These are phyloP conservation scores for Chalciporus chontae DNA, from an alignment of 768 basidiomycete species.

Conservation along the genomic window DNA sequence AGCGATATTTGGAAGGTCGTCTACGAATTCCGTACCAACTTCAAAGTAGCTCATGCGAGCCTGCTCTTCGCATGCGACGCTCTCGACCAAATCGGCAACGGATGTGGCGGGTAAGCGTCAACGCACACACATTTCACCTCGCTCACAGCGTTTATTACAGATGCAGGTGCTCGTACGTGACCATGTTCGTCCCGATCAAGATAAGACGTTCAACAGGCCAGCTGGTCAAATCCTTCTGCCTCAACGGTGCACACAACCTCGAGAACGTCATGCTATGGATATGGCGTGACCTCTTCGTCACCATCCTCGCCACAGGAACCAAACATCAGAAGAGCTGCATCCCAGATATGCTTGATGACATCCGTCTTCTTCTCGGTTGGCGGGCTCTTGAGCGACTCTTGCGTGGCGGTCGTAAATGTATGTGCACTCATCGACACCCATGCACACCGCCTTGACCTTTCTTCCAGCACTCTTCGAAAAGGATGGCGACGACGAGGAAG, in stretches of 20 bases:
- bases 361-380: conserved; percentile 51
- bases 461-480: conserved; percentile 3
- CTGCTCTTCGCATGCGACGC: conserved; percentile 50
- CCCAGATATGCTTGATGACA: conserved; percentile 56
- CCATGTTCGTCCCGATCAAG: conserved; percentile 42
- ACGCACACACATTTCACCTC: conserved; percentile 6
- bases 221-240: conserved; percentile 44
- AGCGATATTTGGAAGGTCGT: conserved; percentile 61
- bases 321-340: conserved; percentile 31
- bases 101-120: conserved; percentile 35
- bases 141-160: conserved; percentile 30
- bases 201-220: conserved; percentile 44
- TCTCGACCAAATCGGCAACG: conserved; percentile 40
- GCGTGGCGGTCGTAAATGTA: conserved; percentile 48
- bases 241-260: conserved; percentile 47
- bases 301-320: conserved; percentile 42
- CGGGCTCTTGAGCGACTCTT: conserved; percentile 48
- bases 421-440: conserved; percentile 11
- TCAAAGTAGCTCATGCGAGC: conserved; percentile 49
- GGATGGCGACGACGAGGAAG: conserved; percentile 27
- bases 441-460: conserved; percentile 2
- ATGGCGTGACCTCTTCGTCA: conserved; percentile 66
- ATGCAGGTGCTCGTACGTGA: conserved; percentile 52
- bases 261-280: conserved; percentile 54
- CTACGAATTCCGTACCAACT: conserved; percentile 56